Conservation (phyloP, 768 basidiomycete genomes). For the Albatrellus ellisii region DNA sequence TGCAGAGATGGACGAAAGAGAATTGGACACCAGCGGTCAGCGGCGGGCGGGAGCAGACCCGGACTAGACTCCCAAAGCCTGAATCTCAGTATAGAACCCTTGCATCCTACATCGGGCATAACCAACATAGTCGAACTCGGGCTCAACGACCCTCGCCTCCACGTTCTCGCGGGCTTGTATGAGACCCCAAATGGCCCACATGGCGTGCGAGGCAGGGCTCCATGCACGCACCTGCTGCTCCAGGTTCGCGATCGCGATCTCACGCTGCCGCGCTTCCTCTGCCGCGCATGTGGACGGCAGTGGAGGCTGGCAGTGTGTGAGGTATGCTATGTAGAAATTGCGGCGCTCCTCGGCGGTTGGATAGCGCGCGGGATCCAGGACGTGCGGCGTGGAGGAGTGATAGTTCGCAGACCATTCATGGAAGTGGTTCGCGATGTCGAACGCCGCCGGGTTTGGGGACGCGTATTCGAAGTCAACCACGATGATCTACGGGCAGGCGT, state of each 20-base stretch:
- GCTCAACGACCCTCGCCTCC: constrained; percentile 38
- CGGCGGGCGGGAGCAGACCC: background rate
- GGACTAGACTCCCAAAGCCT: constrained; percentile 27
- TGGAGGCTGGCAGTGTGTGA: constrained; percentile 32
- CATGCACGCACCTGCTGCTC: constrained; percentile 76
- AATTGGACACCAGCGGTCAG: background rate
- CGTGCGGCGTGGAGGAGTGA: constrained; percentile 52
- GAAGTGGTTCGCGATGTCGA: constrained; percentile 95
- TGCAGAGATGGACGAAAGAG: background rate
- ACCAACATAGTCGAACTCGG: constrained; percentile 83
- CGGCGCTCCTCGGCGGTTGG: constrained; percentile 60
- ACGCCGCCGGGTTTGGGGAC: constrained; percentile 81
- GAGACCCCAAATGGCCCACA: constrained; percentile 94
- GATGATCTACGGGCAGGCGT: constrained; percentile 47
- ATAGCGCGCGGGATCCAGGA: constrained; percentile 51
- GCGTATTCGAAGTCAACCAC: constrained; percentile 99
- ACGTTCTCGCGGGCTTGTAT: constrained; percentile 77
- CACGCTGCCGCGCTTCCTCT: constrained; percentile 17
- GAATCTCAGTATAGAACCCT: constrained; percentile 44
- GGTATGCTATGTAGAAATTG: constrained; percentile 81
- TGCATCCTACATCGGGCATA: constrained; percentile 65
- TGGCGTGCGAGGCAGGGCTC: constrained; percentile 83
- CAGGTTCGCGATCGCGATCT: constrained; percentile 39
- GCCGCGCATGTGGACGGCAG: constrained; percentile 16
- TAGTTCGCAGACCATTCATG: constrained; percentile 97